These are phyloP conservation scores for Suillus variegatus DNA, from an alignment of 768 basidiomycete species.

Conservation along the genomic window DNA sequence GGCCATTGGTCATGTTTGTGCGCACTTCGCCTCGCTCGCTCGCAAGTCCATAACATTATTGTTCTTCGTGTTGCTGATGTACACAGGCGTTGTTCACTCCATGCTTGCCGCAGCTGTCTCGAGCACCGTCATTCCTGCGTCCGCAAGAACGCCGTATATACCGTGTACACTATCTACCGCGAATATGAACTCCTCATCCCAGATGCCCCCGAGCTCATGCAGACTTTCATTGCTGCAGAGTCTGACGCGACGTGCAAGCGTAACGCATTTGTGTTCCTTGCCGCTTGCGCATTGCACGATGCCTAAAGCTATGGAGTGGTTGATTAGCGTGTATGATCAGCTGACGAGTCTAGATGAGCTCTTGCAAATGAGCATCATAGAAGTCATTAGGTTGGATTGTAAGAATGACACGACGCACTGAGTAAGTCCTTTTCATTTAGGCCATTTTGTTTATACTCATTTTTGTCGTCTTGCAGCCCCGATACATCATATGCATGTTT, in stretches of 20 bases:
- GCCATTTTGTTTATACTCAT: conserved; percentile 11
- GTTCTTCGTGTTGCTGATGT: no score
- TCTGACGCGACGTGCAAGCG: background rate
- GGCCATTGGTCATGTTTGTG: no score
- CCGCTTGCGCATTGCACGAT: conserved; percentile 56
- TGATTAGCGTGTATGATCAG: conserved; percentile 82
- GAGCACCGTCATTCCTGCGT: background rate
- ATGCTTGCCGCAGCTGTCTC: background rate
- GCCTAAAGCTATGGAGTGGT: conserved; percentile 89
- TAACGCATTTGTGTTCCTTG: background rate
- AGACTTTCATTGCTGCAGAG: background rate
- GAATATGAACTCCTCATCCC: background rate
- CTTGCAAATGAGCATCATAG: conserved; percentile 94
- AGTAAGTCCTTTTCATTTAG: conserved; percentile 45
- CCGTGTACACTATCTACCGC: background rate
- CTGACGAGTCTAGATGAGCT: conserved; percentile 84
- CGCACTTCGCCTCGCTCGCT: no score
- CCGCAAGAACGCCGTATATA: background rate
- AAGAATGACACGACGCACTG: conserved; percentile 49
- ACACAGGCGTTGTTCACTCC: no score
- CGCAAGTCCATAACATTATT: no score
- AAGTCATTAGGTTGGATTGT: conserved; percentile 80
- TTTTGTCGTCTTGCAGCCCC: conserved; percentile 49
- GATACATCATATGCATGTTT: conserved; percentile 88
- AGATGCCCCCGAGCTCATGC: background rate